phyloP scores from a whole-genome alignment of 176 grass and related monocot species.

The Avena eriantha region DNA sequence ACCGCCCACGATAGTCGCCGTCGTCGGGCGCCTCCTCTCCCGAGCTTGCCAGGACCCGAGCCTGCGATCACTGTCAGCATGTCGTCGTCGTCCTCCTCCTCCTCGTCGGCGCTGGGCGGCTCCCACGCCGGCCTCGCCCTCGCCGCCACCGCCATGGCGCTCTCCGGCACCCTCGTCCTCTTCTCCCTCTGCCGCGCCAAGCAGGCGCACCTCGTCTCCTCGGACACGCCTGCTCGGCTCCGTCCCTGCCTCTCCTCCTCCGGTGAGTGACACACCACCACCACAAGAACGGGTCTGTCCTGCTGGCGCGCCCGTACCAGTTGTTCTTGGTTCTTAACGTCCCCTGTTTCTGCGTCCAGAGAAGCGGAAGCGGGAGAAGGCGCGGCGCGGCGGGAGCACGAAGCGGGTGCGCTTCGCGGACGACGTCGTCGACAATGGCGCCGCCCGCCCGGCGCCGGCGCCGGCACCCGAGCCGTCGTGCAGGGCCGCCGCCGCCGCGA shows the following conservation, averaged over 20 bases:
- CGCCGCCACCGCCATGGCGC: slow-evolving; percentile 85
- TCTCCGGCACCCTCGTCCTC: slow-evolving; percentile 84
- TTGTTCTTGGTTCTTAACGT: background rate
- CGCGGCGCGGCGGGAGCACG: slow-evolving; percentile 53
- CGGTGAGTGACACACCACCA: slow-evolving; percentile 21
- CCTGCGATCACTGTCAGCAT: background rate
- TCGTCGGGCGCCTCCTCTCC: background rate
- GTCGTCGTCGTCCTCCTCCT: slow-evolving; percentile 1
- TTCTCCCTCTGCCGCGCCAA: slow-evolving; percentile 77
- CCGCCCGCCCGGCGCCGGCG: background rate
- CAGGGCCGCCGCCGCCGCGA: slow-evolving; percentile 23
- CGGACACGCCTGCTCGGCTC: background rate
- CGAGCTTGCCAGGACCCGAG: background rate
- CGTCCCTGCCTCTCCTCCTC: slow-evolving; percentile 59
- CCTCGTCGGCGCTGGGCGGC: slow-evolving; percentile 40
- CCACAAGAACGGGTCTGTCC: background rate
- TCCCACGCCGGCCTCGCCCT: slow-evolving; percentile 64
- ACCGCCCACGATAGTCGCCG: slow-evolving; percentile 11
- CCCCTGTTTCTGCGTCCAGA: slow-evolving; percentile 41
- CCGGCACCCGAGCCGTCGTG: slow-evolving; percentile 31
- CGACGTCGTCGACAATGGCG: slow-evolving; percentile 59
- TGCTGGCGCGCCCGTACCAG: too few species aligned
- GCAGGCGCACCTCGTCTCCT: slow-evolving; percentile 35
- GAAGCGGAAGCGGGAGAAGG: slow-evolving; percentile 60
- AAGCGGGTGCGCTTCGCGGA: slow-evolving; percentile 89